Percentiles rank a stretch among this genome's conserved stretches.
Conservation (phyloP, 2,329 filamentous ascomycete species). For the Microdochium nivale region DNA sequence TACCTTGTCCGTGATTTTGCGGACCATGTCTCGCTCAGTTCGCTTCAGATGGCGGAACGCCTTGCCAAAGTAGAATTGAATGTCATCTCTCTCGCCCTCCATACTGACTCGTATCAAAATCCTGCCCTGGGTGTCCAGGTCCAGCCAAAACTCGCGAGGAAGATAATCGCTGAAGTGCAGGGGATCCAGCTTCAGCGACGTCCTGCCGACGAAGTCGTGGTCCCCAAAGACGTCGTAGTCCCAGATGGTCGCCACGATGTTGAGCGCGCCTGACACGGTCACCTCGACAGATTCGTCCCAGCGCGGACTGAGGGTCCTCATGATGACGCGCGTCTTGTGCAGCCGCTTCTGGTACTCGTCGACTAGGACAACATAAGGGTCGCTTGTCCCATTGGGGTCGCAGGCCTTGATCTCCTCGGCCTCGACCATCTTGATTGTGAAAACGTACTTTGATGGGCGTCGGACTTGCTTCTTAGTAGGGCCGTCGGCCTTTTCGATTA, state of each 20-base stretch:
- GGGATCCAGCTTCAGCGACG: conserved; percentile 97
- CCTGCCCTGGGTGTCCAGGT: conserved; percentile 89
- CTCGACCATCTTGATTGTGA: conserved; percentile 97
- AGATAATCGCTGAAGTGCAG: conserved; percentile 93
- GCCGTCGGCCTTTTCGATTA: conserved; percentile 67
- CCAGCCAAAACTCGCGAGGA: conserved; percentile 94
- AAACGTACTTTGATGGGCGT: conserved; percentile 82
- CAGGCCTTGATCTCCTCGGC: conserved; percentile 98
- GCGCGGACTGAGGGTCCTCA: conserved; percentile 81
- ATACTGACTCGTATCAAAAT: conserved; percentile 88
- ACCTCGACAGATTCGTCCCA: conserved; percentile 99
- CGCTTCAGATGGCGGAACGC: conserved; percentile 91
- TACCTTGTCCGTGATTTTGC: conserved; percentile 96
- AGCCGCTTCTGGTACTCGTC: conserved; percentile 97
- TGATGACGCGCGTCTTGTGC: conserved; percentile 87
- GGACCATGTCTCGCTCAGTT: conserved; percentile 95
- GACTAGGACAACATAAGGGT: conserved; percentile 93
- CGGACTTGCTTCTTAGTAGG: conserved; percentile 50
- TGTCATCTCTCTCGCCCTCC: conserved; percentile 97
- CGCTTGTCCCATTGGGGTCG: conserved; percentile 86
- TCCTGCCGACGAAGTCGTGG: conserved; percentile 93
- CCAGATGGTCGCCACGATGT: conserved; percentile 95
- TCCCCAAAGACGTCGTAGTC: conserved; percentile 96
- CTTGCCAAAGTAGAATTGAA: conserved; percentile 97
- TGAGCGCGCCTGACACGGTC: conserved; percentile 81